Evolutionary conservation across 1,284 basidiomycete species (phyloP).

Genomic region (Ceratobasidium sp.): DNA sequence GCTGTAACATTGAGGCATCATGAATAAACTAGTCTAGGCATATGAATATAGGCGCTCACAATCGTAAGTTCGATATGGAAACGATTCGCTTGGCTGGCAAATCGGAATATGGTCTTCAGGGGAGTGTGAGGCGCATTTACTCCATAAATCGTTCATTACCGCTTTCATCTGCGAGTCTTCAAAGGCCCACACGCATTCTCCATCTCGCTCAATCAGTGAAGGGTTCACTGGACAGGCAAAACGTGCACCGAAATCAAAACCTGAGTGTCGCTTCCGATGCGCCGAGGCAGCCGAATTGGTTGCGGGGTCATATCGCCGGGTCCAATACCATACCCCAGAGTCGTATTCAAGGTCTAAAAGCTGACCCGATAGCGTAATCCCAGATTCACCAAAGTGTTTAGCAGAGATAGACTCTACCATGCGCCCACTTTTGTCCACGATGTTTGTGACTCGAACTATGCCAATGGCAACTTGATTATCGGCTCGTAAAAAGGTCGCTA

Average conservation of each 20-base stretch:
- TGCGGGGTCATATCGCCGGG: not conserved
- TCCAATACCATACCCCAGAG: slow-evolving; percentile 30
- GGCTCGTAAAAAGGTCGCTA: slow-evolving; percentile 5
- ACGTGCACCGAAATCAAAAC: not conserved
- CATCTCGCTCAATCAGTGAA: not conserved
- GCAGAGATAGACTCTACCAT: not conserved
- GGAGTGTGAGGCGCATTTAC: not conserved
- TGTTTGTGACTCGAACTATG: slow-evolving; percentile 12
- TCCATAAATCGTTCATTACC: slow-evolving; percentile 6
- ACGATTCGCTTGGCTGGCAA: not conserved
- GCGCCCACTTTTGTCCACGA: not conserved
- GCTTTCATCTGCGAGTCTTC: not conserved
- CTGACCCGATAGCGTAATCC: slow-evolving; percentile 21
- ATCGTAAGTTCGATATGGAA: not conserved
- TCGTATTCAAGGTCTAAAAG: slow-evolving; percentile 11
- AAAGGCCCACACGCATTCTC: slow-evolving; percentile 18
- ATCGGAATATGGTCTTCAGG: slow-evolving; percentile 1
- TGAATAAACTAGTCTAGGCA: not conserved
- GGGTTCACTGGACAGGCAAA: not conserved
- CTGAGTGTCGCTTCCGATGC: not conserved
- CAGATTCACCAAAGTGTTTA: not conserved
- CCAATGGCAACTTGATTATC: not conserved
- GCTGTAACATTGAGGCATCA: not conserved
- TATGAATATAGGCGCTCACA: not conserved
- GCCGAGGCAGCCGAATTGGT: not conserved